phyloP scores from a whole-genome alignment of 2,329 filamentous ascomycete species.

The Ophiostoma ips region DNA sequence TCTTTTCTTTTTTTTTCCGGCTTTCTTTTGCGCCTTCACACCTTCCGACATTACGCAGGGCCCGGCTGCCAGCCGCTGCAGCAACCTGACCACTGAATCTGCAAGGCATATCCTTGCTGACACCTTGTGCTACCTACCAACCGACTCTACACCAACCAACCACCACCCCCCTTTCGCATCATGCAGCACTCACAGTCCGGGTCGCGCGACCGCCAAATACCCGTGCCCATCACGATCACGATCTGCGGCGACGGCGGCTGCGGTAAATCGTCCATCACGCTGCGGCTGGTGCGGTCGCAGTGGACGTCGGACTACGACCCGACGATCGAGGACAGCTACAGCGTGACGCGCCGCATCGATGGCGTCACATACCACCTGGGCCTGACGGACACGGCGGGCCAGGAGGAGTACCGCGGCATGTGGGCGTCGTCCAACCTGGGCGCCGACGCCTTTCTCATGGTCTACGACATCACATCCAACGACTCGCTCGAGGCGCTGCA shows the following conservation, averaged over 20 bases:
- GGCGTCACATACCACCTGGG: constrained; percentile 67
- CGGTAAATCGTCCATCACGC: constrained; percentile 73
- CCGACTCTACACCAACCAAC: not conserved
- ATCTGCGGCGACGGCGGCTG: constrained; percentile 79
- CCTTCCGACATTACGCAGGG: not conserved
- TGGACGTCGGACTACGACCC: constrained; percentile 78
- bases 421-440: constrained; percentile 68
- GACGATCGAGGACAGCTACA: constrained; percentile 75
- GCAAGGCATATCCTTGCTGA: not conserved
- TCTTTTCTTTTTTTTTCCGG: not conserved
- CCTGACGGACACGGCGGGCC: constrained; percentile 75
- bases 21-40: not conserved
- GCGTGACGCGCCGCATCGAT: constrained; percentile 65
- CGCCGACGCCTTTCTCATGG: constrained; percentile 71
- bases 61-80: not conserved
- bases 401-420: constrained; percentile 79
- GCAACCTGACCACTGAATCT: not conserved
- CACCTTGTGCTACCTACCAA: not conserved
- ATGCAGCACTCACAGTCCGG: constrained; percentile 11
- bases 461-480: constrained; percentile 70
- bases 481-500: constrained; percentile 56
- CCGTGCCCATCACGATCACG: constrained; percentile 56
- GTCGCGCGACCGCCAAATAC: constrained; percentile 22
- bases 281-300: constrained; percentile 66
- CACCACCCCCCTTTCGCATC: too few species aligned